phyloP scores from a whole-genome alignment of 805 yeast species.

The Ogataea trehaloabstinens region DNA sequence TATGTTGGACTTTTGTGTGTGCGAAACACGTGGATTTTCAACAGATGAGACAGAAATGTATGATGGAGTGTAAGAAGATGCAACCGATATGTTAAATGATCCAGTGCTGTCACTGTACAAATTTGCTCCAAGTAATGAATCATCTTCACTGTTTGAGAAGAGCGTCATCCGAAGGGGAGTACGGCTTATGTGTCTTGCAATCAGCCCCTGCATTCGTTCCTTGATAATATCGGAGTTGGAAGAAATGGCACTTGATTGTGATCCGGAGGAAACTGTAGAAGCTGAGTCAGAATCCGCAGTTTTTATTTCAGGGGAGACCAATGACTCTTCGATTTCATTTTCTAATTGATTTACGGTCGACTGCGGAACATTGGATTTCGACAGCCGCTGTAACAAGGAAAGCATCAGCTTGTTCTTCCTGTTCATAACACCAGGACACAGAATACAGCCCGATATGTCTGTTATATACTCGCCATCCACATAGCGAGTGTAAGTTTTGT shows the following conservation, averaged over 20 bases:
- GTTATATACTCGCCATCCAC: conserved; percentile 44
- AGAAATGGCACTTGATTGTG: conserved; percentile 12
- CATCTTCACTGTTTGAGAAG: conserved; percentile 44
- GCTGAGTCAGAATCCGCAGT: conserved; percentile 20
- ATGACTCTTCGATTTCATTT: conserved; percentile 34
- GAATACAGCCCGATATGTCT: conserved; percentile 70
- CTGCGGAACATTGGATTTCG: conserved; percentile 35
- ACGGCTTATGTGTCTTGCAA: conserved; percentile 63
- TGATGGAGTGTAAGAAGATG: conserved; percentile 60
- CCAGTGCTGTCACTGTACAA: conserved; percentile 66
- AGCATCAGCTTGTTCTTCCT: conserved; percentile 70
- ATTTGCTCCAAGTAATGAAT: conserved; percentile 32
- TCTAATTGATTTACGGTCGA: conserved; percentile 36
- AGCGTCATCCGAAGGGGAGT: conserved; percentile 54
- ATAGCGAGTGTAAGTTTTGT: conserved; percentile 52
- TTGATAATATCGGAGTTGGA: conserved; percentile 39
- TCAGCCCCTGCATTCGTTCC: conserved; percentile 66
- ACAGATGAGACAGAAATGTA: conserved; percentile 49
- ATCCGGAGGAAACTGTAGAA: conserved; percentile 17
- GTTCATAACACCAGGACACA: conserved; percentile 64
- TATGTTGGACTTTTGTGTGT: conserved; percentile 43
- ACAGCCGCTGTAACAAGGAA: conserved; percentile 66
- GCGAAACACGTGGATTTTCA: conserved; percentile 45
- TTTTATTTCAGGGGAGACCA: conserved; percentile 27
- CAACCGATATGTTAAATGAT: conserved; percentile 52